These are phyloP conservation scores for Filobasidium uniguttulatum DNA, from an alignment of 1,284 basidiomycete genomes.

Conservation along the genomic window DNA sequence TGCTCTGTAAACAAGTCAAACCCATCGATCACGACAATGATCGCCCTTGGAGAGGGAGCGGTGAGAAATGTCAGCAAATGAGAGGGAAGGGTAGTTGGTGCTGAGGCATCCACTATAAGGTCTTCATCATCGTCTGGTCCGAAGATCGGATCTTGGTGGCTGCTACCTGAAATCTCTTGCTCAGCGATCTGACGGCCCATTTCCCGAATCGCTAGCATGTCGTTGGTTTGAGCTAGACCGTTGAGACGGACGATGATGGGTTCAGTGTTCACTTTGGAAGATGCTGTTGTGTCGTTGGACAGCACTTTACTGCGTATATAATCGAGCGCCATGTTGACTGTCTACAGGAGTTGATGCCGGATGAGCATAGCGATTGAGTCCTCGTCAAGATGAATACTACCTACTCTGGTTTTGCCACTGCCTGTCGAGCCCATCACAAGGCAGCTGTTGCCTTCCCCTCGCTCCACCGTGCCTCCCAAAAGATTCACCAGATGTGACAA, in stretches of 20 bases:
- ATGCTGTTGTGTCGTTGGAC: not conserved
- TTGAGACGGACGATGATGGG: conserved; percentile 67
- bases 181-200: conserved; percentile 59
- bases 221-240: conserved; percentile 71
- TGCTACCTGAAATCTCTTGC: conserved; percentile 29
- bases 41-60: conserved; percentile 60
- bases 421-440: conserved; percentile 67
- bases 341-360: not conserved
- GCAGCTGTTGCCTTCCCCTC: conserved; percentile 82
- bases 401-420: conserved; percentile 66
- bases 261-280: conserved; percentile 33
- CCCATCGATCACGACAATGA: conserved; percentile 69
- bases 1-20: conserved; percentile 85
- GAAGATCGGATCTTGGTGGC: conserved; percentile 5
- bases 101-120: conserved; percentile 23
- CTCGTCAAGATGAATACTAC: conserved; percentile 22
- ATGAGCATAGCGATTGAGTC: not conserved
- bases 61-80: conserved; percentile 70
- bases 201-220: conserved; percentile 79
- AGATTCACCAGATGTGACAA: conserved; percentile 44
- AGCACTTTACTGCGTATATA: too few species aligned
- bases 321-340: conserved; percentile 10
- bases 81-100: conserved; percentile 47
- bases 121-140: not conserved
- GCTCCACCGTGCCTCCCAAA: conserved; percentile 53